phyloP scores from a whole-genome alignment of 1,284 basidiomycete species.

The Marasmius tenuissimus region DNA sequence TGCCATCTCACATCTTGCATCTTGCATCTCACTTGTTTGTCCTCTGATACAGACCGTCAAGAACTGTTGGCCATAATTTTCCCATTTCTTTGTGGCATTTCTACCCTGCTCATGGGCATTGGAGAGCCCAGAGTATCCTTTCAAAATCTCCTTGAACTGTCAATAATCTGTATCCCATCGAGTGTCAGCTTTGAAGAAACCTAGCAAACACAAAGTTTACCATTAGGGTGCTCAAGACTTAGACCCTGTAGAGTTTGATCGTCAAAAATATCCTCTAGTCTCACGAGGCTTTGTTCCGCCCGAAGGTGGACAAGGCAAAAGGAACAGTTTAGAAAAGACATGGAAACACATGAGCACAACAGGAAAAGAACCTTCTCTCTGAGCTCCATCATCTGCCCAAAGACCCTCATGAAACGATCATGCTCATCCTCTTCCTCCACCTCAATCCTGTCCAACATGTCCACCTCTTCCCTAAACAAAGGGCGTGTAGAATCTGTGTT shows the following conservation, averaged over 20 bases:
- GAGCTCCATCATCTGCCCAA: neutral
- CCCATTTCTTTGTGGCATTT: slow-evolving; percentile 4
- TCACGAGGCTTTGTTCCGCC: neutral
- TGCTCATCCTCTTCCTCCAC: neutral
- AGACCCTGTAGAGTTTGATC: neutral
- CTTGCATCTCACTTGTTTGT: no score
- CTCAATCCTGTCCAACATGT: neutral
- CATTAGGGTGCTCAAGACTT: neutral
- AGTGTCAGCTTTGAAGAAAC: neutral
- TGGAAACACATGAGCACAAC: no score
- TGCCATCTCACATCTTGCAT: no score
- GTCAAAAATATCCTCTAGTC: neutral
- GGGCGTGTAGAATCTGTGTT: neutral
- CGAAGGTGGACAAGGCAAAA: neutral
- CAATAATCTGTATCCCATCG: slow-evolving; percentile 4
- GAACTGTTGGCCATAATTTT: slow-evolving; percentile 2
- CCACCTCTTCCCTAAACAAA: neutral
- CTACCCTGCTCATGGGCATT: neutral
- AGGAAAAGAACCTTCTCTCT: neutral
- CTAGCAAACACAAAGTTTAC: neutral
- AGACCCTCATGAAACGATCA: neutral
- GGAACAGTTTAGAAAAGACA: neutral
- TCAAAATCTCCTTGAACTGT: slow-evolving; percentile 1
- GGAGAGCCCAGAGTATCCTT: neutral
- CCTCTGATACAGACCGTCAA: slow-evolving; percentile 2